A percentile compares a stretch with the other conserved stretches of the same genome.
phyloP scores from a whole-genome alignment of 176 grass and related monocot species.

The Rhynchospora tenuis region DNA sequence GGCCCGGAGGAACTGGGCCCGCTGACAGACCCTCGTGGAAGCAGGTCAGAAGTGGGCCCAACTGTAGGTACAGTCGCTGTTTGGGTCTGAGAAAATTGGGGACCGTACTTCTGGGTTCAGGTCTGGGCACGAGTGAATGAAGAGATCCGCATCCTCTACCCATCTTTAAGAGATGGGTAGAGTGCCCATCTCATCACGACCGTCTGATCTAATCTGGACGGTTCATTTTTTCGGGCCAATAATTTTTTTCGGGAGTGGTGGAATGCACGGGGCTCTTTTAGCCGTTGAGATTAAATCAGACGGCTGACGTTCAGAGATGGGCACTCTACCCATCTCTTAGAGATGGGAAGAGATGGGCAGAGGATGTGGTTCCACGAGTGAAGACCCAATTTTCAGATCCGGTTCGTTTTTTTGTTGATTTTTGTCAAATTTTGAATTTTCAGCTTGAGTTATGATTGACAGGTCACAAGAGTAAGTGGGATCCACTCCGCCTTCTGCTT shows the following conservation, averaged over 20 bases:
- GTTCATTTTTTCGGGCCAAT: too few species aligned
- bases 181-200: too few species aligned
- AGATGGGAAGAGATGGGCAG: too few species aligned
- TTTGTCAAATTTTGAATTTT: neutral
- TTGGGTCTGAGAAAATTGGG: neutral
- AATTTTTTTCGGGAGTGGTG: too few species aligned
- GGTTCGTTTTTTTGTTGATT: neutral
- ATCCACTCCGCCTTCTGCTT: neutral
- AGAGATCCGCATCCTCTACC: too few species aligned
- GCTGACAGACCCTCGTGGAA: neutral
- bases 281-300: too few species aligned
- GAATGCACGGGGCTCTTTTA: too few species aligned
- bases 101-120: neutral
- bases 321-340: too few species aligned
- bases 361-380: too few species aligned
- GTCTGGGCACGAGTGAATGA: neutral
- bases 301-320: too few species aligned
- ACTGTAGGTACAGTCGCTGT: neutral
- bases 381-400: neutral
- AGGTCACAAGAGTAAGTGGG: slow-evolving; percentile 7
- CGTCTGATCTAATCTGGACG: too few species aligned
- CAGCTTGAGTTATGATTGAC: neutral
- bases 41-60: neutral
- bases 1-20: neutral
- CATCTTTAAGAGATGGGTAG: too few species aligned